These are phyloP conservation scores for Blastobotrys aristatus DNA, from an alignment of 1,139 yeast species.

Conservation along the genomic window DNA sequence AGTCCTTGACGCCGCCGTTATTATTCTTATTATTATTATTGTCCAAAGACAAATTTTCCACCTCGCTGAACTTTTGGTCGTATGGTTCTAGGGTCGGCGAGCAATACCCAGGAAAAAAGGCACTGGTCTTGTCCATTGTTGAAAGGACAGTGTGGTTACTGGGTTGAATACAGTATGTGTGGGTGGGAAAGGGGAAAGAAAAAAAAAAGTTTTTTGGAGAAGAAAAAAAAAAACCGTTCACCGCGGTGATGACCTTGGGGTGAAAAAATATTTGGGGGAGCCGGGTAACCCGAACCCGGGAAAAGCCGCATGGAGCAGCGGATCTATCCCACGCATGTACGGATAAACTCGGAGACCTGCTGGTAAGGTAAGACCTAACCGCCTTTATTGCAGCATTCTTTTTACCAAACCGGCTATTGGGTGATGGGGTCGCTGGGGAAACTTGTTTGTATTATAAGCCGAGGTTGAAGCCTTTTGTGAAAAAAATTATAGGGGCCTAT, in stretches of 20 bases:
- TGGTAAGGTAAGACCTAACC: too few species aligned
- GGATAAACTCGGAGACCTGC: too few species aligned
- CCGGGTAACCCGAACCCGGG: too few species aligned
- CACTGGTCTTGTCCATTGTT: conserved; percentile 2
- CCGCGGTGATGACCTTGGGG: not conserved
- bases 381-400: too few species aligned
- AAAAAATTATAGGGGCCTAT: not conserved
- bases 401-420: too few species aligned
- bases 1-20: not conserved
- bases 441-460: too few species aligned
- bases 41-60: not conserved
- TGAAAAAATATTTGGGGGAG: too few species aligned
- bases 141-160: not conserved
- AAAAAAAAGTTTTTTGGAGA: conserved; percentile 2
- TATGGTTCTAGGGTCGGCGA: conserved; percentile 15
- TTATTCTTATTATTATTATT: not conserved
- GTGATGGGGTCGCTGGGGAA: not conserved
- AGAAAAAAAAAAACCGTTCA: not conserved
- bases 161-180: not conserved
- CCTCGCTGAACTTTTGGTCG: not conserved
- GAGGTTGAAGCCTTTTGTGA: not conserved
- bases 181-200: not conserved
- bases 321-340: too few species aligned
- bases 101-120: conserved; percentile 20
- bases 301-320: too few species aligned